phyloP scores from a whole-genome alignment of 1,139 yeast species.

The Saccharomyces pastorianus region DNA sequence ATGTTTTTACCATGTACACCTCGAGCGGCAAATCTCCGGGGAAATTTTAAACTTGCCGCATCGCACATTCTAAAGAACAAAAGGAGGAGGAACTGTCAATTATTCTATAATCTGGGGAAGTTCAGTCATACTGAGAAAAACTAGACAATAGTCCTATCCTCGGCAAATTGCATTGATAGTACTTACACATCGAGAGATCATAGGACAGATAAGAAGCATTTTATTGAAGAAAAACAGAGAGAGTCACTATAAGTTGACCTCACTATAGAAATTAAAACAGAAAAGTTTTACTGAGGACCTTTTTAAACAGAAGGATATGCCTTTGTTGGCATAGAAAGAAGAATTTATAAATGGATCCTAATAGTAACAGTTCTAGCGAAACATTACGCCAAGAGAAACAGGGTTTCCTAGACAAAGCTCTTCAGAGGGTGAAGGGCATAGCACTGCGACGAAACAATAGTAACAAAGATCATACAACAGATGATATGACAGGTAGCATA shows the following conservation, averaged over 20 bases:
- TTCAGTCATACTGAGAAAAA: not conserved
- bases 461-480: not conserved
- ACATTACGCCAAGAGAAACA: conserved; percentile 9
- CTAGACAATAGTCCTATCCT: not conserved
- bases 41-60: not conserved
- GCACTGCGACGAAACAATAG: conserved; percentile 11
- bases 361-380: conserved; percentile 7
- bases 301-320: not conserved
- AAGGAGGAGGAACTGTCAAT: not conserved
- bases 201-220: not conserved
- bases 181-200: not conserved
- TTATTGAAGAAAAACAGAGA: not conserved
- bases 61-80: not conserved
- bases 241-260: not conserved
- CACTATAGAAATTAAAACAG: not conserved
- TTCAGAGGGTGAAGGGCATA: conserved; percentile 11
- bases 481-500: not conserved
- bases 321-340: not conserved
- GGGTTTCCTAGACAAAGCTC: conserved; percentile 13
- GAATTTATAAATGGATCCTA: conserved; percentile 4
- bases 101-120: not conserved
- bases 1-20: not conserved
- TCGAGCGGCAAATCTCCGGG: not conserved
- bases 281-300: not conserved
- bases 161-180: not conserved